Evolutionary conservation across 2,329 filamentous ascomycete species (phyloP).

Genomic region (Blastomyces parvus): DNA sequence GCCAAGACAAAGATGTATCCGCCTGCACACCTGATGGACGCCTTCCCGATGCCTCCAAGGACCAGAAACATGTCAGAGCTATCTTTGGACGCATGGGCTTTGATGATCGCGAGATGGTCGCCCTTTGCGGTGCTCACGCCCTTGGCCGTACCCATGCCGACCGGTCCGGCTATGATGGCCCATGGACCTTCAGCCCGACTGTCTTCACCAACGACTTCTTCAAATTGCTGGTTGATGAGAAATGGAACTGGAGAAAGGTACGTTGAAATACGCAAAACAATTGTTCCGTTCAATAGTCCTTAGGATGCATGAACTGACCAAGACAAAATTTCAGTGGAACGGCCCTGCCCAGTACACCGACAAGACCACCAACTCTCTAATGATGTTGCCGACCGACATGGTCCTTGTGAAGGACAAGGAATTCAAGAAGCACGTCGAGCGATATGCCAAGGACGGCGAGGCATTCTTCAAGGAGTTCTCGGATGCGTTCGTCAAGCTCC

Average conservation of each 20-base stretch:
- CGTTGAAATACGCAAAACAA: not conserved
- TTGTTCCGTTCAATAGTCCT: not conserved
- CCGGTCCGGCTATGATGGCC: constrained; percentile 78
- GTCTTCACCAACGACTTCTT: constrained; percentile 93
- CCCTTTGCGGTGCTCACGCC: constrained; percentile 74
- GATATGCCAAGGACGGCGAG: constrained; percentile 85
- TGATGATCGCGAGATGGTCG: constrained; percentile 93
- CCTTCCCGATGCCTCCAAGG: constrained; percentile 71
- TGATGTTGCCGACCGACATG: constrained; percentile 96
- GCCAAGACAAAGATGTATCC: constrained; percentile 64
- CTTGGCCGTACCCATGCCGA: constrained; percentile 83
- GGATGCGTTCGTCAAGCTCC: constrained; percentile 66
- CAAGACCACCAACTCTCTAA: constrained; percentile 73
- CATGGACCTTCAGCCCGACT: constrained; percentile 87
- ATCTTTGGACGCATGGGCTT: constrained; percentile 98
- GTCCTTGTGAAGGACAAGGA: constrained; percentile 78
- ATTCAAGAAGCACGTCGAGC: constrained; percentile 70
- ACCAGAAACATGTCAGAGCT: constrained; percentile 68
- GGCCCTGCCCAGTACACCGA: constrained; percentile 88
- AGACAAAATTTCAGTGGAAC: constrained; percentile 50
- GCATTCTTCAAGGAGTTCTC: constrained; percentile 91
- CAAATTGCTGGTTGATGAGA: constrained; percentile 77
- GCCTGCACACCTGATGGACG: constrained; percentile 93
- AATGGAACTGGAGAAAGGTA: constrained; percentile 73
- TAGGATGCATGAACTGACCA: not conserved